Conservation (phyloP, 805 yeast genomes). For the Saturnispora sekii region DNA sequence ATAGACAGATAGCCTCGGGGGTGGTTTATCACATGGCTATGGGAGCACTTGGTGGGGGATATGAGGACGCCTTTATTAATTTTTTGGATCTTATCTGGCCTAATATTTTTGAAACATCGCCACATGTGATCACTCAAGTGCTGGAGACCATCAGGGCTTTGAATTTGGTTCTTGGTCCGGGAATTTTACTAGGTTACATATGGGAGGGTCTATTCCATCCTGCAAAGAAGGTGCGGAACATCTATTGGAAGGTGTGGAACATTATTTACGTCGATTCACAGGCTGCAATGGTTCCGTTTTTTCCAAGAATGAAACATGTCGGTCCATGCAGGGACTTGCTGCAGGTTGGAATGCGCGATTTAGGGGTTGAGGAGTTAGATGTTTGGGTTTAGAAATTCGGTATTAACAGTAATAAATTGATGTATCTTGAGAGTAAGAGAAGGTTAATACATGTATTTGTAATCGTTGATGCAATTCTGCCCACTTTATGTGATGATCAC, state of each 20-base stretch:
- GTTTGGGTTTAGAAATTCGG: slow-evolving; percentile 18
- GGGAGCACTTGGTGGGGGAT: slow-evolving; percentile 64
- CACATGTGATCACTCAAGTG: slow-evolving; percentile 82
- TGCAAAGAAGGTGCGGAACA: slow-evolving; percentile 71
- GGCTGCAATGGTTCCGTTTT: slow-evolving; percentile 74
- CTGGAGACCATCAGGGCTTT: slow-evolving; percentile 71
- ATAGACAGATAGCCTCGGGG: slow-evolving; percentile 90
- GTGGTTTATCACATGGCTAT: slow-evolving; percentile 76
- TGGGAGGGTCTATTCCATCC: slow-evolving; percentile 93
- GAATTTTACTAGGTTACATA: slow-evolving; percentile 60
- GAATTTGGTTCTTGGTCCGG: slow-evolving; percentile 66
- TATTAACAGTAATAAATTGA: background rate
- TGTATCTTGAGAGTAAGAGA: background rate
- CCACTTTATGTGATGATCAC: background rate
- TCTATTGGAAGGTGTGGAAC: slow-evolving; percentile 83
- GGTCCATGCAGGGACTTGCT: slow-evolving; percentile 12
- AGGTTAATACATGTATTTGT: no score
- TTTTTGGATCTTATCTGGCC: slow-evolving; percentile 76
- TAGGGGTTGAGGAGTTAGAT: slow-evolving; percentile 25
- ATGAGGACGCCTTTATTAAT: slow-evolving; percentile 78
- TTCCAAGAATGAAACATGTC: slow-evolving; percentile 46
- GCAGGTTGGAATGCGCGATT: slow-evolving; percentile 15
- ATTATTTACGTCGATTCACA: slow-evolving; percentile 60
- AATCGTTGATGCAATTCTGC: no score
- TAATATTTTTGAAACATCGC: slow-evolving; percentile 87